phyloP scores from a whole-genome alignment of 768 basidiomycete genomes.

The Agrocybe pediades region DNA sequence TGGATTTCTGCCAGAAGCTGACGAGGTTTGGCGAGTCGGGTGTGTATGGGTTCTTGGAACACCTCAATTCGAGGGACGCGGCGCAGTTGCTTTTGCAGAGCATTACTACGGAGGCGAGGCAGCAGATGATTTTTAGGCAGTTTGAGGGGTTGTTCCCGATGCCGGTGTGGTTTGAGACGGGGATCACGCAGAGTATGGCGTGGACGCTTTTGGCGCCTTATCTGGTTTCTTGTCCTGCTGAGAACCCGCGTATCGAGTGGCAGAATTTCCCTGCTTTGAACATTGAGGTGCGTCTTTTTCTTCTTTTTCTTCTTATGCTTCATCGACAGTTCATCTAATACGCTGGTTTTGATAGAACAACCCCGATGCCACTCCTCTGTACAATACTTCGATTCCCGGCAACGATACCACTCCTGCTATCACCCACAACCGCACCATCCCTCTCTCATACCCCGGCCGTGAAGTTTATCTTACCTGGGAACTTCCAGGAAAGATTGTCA shows the following conservation, averaged over 20 bases:
- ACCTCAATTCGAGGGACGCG: constrained; percentile 56
- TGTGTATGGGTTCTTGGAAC: constrained; percentile 65
- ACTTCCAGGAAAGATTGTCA: constrained; percentile 49
- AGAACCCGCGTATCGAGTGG: constrained; percentile 52
- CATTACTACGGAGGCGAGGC: constrained; percentile 63
- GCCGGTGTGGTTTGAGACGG: constrained; percentile 57
- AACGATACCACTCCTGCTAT: constrained; percentile 49
- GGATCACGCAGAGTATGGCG: constrained; percentile 62
- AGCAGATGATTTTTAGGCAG: constrained; percentile 69
- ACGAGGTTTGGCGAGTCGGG: constrained; percentile 61
- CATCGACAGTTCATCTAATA: background rate
- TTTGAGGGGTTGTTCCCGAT: constrained; percentile 63
- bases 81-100: constrained; percentile 56
- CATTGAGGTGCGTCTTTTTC: constrained; percentile 36
- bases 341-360: constrained; percentile 17
- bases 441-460: constrained; percentile 46
- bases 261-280: constrained; percentile 59
- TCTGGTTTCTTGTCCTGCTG: constrained; percentile 50
- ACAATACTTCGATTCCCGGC: constrained; percentile 22
- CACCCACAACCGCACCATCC: constrained; percentile 50
- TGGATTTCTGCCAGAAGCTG: constrained; percentile 61
- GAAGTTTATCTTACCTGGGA: constrained; percentile 56
- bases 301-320: background rate
- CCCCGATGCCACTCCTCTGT: constrained; percentile 23
- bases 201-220: constrained; percentile 63